phyloP scores from a whole-genome alignment of 108 stramenopile species.

The Parmales sp. region DNA sequence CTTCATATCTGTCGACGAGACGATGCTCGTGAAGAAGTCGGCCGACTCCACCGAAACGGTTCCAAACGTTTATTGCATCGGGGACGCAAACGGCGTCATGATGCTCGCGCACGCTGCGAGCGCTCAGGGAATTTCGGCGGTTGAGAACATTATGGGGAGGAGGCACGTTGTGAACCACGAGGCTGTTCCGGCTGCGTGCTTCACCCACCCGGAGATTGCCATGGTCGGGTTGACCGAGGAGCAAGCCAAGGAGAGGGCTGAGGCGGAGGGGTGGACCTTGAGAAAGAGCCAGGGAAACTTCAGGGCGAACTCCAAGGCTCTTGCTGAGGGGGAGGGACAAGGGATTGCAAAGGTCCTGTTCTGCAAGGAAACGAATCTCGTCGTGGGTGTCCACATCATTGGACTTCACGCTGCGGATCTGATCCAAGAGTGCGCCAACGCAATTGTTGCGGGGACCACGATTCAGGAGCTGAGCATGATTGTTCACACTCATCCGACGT shows the following conservation, averaged over 20 bases:
- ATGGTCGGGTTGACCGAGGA: constrained; percentile 97
- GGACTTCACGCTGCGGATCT: constrained; percentile 96
- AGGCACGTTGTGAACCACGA: constrained; percentile 81
- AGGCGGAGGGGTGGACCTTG: constrained; percentile 85
- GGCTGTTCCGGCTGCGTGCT: constrained; percentile 92
- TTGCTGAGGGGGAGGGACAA: constrained; percentile 93
- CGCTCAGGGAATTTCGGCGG: constrained; percentile 90
- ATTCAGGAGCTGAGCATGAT: constrained; percentile 94
- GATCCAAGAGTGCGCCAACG: constrained; percentile 98
- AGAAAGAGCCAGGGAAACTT: constrained; percentile 87
- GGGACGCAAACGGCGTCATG: constrained; percentile 98
- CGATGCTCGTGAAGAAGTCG: constrained; percentile 86
- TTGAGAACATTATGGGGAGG: constrained; percentile 90
- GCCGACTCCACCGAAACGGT: constrained; percentile 63
- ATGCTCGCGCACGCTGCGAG: constrained; percentile 98
- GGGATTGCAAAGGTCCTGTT: constrained; percentile 97
- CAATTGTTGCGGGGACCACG: constrained; percentile 90
- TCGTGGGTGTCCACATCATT: constrained; percentile 95
- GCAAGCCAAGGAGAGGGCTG: constrained; percentile 79
- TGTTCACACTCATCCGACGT: constrained; percentile 97
- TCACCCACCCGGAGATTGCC: constrained; percentile 97
- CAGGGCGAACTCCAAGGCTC: constrained; percentile 95
- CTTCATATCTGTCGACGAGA: constrained; percentile 86
- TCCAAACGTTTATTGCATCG: constrained; percentile 92
- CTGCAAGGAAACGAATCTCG: constrained; percentile 92